Base-by-base conservation (phyloP, 1,139 yeast genomes). In the Debaryomycetaceae sp. region DNA sequence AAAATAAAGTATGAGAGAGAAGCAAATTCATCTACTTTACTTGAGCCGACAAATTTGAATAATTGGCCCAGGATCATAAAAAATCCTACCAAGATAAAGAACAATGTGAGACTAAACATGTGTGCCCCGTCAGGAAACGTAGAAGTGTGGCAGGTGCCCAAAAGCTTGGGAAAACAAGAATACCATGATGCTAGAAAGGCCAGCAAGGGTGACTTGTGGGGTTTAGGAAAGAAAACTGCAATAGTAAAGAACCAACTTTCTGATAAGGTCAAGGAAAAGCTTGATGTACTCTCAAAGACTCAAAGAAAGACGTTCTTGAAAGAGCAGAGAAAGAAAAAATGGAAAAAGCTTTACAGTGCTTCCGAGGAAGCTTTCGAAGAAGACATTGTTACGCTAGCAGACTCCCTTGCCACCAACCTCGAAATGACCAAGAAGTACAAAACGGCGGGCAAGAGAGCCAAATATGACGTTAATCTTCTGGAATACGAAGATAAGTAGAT, bases 111-210 rank as follows among this genome's bases (percentile, higher is more conserved):
- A 30, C 71, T 93, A 63, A 87, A 84, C 48, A 80, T 90, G 2
- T 90, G 97, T 70, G 81, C 91, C 0, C 80, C 90, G 1, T 75
- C 85, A 7, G 97, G 96, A 0, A 75, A 78, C 41, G 67, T 90
- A 40, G 97, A 91, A 64, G 81, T 84, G 47, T 89, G 97, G 96
- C 86, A 84, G 24, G 77, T 93, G 4, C 87, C 98, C 1, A 87
- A 85, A 60, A 83, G 96, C 23, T 75, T 80, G 46, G 87, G 88
- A 9, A 81, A 82, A 53, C 86, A 83, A 52, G 81, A 74, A 1
- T 93, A 89, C 57, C 95, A 88, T 54, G 98, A 93, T 67, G 97
- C 97, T 0, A 76, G 98, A 48, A 91, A 93, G 61, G 80, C 88
- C 0, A 68, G 66, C 35, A 79, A 82, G 57, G 97, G 97, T n/a